phyloP scores from a whole-genome alignment of 768 basidiomycete species.

The Phylloporus rhodoxanthus region DNA sequence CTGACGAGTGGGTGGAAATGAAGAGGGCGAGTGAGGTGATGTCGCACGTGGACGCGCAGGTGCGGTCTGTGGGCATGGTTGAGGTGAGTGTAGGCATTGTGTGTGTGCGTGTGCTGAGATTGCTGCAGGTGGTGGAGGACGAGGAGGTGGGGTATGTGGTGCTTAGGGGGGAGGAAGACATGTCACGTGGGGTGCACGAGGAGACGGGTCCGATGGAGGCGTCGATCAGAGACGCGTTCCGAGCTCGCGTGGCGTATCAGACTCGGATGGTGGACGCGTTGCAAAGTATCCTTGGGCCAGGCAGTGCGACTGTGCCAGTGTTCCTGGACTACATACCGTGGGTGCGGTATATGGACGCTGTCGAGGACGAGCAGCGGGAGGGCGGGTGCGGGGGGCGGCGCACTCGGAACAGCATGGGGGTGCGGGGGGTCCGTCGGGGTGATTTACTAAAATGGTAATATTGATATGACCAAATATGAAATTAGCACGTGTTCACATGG shows the following conservation, averaged over 20 bases:
- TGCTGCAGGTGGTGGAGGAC: slow-evolving; percentile 34
- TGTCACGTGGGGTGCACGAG: slow-evolving; percentile 42
- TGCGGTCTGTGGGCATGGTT: slow-evolving; percentile 26
- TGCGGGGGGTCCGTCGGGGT: slow-evolving; percentile 33
- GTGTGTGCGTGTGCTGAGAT: slow-evolving; percentile 6
- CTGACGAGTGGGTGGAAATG: slow-evolving; percentile 26
- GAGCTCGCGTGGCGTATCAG: slow-evolving; percentile 43
- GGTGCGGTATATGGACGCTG: slow-evolving; percentile 56
- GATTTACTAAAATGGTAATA: background rate
- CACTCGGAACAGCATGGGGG: slow-evolving; percentile 54
- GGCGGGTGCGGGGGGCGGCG: slow-evolving; percentile 34
- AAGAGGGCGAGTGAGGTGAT: slow-evolving; percentile 36
- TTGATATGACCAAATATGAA: slow-evolving; percentile 2
- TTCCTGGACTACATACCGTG: slow-evolving; percentile 68
- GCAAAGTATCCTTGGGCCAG: slow-evolving; percentile 40
- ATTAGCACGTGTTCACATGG: slow-evolving; percentile 24
- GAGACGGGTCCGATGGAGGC: slow-evolving; percentile 28
- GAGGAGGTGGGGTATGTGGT: slow-evolving; percentile 53
- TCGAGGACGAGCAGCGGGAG: slow-evolving; percentile 47
- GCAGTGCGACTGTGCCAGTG: slow-evolving; percentile 20
- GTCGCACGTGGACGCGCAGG: slow-evolving; percentile 52
- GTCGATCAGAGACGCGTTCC: slow-evolving; percentile 35
- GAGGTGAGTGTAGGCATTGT: slow-evolving; percentile 34
- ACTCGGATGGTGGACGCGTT: slow-evolving; percentile 41
- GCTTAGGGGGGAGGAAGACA: slow-evolving; percentile 28